Evolutionary conservation across 2,329 filamentous ascomycete genomes (phyloP), one percentile per base, ranked within the genome.

Genomic region (Didymella arachidicola): DNA sequence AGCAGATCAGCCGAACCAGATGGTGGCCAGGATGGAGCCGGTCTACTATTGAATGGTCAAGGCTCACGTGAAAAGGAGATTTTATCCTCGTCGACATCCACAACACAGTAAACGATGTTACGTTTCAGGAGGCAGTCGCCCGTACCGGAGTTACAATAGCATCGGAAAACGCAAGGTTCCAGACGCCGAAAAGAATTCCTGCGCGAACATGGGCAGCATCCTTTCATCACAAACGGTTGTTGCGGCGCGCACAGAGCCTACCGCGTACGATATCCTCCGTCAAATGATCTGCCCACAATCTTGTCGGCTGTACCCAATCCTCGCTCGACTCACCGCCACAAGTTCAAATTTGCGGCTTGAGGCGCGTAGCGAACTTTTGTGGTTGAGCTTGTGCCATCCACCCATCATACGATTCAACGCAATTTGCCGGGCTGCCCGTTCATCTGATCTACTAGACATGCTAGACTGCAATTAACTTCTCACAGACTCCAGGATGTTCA

Each of bases 1-100:
- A 48, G 65, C 53, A 63, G 63, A 65, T 74, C 70, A 72, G 71
- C 71, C 71, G 71, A 75, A 72, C 69, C 68, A 67, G 62, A 49
- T 57, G 47, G 57, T 57, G 58, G 59, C 64, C 62, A 66, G 66
- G 61, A 61, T 64, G 59, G 52, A 63, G 61, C 61, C 65, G 59
- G 63, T 63, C 63, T 59, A 65, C 46, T 66, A 59, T 64, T 48
- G 61, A 45, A 58, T 48, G 53, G 51, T 42, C 49, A 46, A 44
- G 58, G 53, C 63, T 66, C 71, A 72, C 70, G 68, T 72, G 69
- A 71, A 74, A 72, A 70, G 65, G 67, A 64, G 46, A 45, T 32
- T 45, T 53, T 29, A 30, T 57, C 56, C 47, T 44, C 54, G 34
- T 46, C 53, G 58, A 57, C 34, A 50, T 50, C 66, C 61, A 57